Evolutionary conservation across 257 asterid genomes (phyloP).

Genomic region (Petunia secreta): DNA sequence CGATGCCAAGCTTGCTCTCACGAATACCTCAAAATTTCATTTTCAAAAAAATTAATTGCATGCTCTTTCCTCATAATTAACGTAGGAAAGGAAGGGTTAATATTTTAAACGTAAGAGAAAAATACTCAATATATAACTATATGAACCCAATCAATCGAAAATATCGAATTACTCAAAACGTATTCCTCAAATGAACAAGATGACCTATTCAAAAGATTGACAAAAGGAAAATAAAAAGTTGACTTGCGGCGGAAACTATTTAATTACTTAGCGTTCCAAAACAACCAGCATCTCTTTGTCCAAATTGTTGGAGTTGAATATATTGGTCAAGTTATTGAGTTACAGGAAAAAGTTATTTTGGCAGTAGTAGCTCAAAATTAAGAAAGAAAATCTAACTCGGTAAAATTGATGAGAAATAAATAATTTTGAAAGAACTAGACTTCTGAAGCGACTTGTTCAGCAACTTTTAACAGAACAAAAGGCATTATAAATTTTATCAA

Average conservation of each 20-base stretch:
- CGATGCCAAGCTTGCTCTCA: too few relatives aligned
- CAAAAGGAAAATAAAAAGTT: too few relatives aligned
- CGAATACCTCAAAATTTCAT: not conserved
- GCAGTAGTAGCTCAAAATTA: not conserved
- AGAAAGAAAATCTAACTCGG: not conserved
- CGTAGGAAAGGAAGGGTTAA: too few relatives aligned
- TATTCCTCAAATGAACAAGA: not conserved
- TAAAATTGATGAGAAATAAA: too few relatives aligned
- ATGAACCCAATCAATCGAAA: not conserved
- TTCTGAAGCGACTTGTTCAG: not conserved
- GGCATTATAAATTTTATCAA: too few relatives aligned
- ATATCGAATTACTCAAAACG: too few relatives aligned
- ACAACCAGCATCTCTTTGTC: slow-evolving; percentile 17
- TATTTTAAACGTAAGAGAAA: too few relatives aligned
- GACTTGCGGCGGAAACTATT: not conserved
- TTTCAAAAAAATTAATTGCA: not conserved
- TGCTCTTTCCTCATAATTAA: too few relatives aligned
- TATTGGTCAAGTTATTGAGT: not conserved
- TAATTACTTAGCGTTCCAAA: not conserved
- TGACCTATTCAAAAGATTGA: not conserved
- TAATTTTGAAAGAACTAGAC: not conserved
- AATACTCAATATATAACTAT: too few relatives aligned
- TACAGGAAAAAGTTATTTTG: not conserved
- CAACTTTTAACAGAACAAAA: too few relatives aligned
- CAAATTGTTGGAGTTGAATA: not conserved